Base-by-base conservation (phyloP, 495 filamentous ascomycete genomes). In the Sporormia fimetaria region DNA sequence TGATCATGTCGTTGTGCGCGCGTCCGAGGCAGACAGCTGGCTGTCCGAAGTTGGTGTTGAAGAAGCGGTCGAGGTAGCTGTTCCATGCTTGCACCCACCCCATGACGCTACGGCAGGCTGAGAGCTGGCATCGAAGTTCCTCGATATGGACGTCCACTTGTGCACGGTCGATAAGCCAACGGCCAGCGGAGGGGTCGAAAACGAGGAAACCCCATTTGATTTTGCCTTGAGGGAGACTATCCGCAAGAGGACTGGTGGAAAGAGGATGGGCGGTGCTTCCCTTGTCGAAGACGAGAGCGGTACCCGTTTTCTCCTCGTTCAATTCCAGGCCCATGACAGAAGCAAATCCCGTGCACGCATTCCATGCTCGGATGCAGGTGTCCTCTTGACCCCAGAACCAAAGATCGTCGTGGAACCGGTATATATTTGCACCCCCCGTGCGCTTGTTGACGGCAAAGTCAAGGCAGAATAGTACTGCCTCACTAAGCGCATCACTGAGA, bases 1-100 rank as follows among this genome's bases (percentile, higher is more conserved):
- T 47, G 32, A 60, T 40, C 41, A 45, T 44, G 17, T 58, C 42
- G 27, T 58, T 47, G 36, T 60, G 57, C 25, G 50, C 24, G 15
- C 44, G 44, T 2, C 57, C 57, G 29, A 57, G 49, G 40, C 57
- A 60, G 29, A 54, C 48, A 17, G 57, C 57, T n/a, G 57, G 52
- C 23, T 54, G 40, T 21, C 52, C 57, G 34, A 60, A 58, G 46
- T 60, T 60, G 30, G 47, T 46, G 1, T 15, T 31, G 40, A 60
- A 58, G 46, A 60, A 60, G 2, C 37, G 46, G 21, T 9, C 15
- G 21, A 46, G 39, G 37, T 53, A 60, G 37, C 39, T 54, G 37
- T 57, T 60, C 46, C 49, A 60, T 6, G 53, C 57, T 37, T 58
- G 51, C 10, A 60, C 37, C 51, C 52, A 58, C 6, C 49, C 47